Percentiles rank a stretch among this genome's conserved stretches.
phyloP scores from a whole-genome alignment of 31 red algal species.

The Porphyra umbilicalis region DNA sequence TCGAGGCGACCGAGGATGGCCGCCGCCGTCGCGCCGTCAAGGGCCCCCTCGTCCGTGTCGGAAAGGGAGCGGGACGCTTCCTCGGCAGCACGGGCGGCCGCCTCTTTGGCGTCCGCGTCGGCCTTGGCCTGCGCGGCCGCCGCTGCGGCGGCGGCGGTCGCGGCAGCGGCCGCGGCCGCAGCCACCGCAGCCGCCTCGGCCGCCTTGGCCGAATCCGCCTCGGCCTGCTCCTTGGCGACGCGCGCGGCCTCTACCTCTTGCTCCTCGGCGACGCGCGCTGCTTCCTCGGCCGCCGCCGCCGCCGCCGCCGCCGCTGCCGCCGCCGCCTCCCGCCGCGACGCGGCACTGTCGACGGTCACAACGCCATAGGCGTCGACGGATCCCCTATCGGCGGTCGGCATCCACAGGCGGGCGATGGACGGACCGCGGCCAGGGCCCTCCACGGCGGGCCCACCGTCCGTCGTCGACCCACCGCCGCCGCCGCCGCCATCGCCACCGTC shows the following conservation, averaged over 20 bases:
- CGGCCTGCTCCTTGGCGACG: not conserved
- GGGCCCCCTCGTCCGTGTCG: not conserved
- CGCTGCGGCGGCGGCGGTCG: not conserved
- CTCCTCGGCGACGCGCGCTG: not conserved
- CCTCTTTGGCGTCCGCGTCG: not conserved
- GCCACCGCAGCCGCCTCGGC: not conserved
- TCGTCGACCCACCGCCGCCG: not conserved
- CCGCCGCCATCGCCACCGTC: not conserved
- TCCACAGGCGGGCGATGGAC: not conserved
- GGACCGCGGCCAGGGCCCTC: not conserved
- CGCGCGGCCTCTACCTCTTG: too few species aligned
- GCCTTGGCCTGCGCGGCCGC: not conserved
- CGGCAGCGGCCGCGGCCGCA: not conserved
- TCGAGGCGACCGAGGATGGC: conserved; percentile 26
- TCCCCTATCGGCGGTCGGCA: not conserved
- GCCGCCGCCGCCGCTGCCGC: not conserved
- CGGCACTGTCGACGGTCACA: not conserved
- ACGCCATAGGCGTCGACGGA: not conserved
- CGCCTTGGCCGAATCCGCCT: not conserved
- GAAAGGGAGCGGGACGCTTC: not conserved
- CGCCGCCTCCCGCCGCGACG: not conserved
- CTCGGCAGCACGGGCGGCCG: not conserved
- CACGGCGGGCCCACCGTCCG: not conserved
- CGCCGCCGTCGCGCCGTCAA: not conserved
- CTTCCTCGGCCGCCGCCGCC: not conserved